A percentile compares a stretch with the other conserved stretches of the same genome.
phyloP scores from a whole-genome alignment of 352 stramenopile species.

The Stramenopiles sp. region DNA sequence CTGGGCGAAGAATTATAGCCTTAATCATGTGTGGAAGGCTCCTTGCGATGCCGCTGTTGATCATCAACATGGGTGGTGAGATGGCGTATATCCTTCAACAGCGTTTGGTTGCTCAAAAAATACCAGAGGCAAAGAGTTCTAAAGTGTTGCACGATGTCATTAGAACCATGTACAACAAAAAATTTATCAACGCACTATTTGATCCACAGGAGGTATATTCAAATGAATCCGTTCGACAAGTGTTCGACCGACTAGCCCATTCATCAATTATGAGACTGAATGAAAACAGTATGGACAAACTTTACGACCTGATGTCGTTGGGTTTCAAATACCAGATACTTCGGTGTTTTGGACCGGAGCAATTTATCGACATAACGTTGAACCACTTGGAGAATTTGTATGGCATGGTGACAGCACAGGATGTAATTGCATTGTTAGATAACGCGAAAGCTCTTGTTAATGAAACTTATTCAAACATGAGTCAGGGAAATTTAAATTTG shows the following conservation, averaged over 20 bases:
- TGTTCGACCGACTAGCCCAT: conserved; percentile 69
- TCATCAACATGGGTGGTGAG: conserved; percentile 77
- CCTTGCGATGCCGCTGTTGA: conserved; percentile 67
- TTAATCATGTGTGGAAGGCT: conserved; percentile 27
- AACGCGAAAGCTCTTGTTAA: conserved; percentile 35
- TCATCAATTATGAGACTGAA: conserved; percentile 81
- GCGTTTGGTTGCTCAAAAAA: conserved; percentile 65
- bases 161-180: conserved; percentile 69
- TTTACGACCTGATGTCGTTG: conserved; percentile 82
- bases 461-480: conserved; percentile 41
- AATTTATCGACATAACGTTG: conserved; percentile 63
- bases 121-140: conserved; percentile 58
- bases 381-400: conserved; percentile 55
- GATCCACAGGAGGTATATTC: conserved; percentile 72
- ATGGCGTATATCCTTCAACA: conserved; percentile 81
- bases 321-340: conserved; percentile 77
- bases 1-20: no score
- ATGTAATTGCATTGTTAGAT: conserved; percentile 44
- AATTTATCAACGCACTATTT: conserved; percentile 71
- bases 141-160: conserved; percentile 74
- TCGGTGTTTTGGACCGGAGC: conserved; percentile 45
- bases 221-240: conserved; percentile 55
- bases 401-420: conserved; percentile 38
- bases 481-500: conserved; percentile 43
- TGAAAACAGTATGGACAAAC: conserved; percentile 75